These are phyloP conservation scores for Neurospora cerealis DNA, from an alignment of 495 filamentous ascomycete species.

Conservation along the genomic window DNA sequence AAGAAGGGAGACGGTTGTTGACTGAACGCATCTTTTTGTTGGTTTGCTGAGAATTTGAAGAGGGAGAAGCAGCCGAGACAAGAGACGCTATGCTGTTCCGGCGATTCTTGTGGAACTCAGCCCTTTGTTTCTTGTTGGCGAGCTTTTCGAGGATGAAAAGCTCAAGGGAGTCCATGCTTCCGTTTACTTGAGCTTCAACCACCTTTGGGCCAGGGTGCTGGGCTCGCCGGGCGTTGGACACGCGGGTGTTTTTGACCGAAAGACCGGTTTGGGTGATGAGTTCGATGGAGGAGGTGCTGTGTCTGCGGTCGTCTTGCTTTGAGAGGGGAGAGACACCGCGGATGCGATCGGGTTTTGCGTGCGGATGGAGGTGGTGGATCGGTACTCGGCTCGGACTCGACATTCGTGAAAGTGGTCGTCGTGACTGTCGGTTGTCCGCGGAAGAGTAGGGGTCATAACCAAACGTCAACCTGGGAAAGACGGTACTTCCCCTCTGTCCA, in stretches of 20 bases:
- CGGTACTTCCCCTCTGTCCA: not conserved
- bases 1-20: conserved; percentile 20
- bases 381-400: not conserved
- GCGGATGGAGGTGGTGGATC: not conserved
- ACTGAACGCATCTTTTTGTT: conserved; percentile 1
- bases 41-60: not conserved
- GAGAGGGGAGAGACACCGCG: not conserved
- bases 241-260: conserved; percentile 12
- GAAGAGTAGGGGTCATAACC: not conserved
- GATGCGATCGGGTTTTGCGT: not conserved
- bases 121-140: conserved; percentile 2
- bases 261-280: conserved; percentile 10
- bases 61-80: not conserved
- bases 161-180: conserved; percentile 17
- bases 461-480: not conserved
- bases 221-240: conserved; percentile 1
- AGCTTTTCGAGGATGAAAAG: conserved; percentile 19
- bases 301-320: conserved; percentile 1
- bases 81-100: not conserved
- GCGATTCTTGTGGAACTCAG: not conserved
- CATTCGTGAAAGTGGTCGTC: not conserved
- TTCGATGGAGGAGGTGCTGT: conserved; percentile 4
- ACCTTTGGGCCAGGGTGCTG: not conserved
- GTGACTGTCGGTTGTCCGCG: not conserved
- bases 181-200: not conserved